Evolutionary conservation across 1,139 yeast genomes (phyloP).

Genomic region (Suhomyces bribrorum): DNA sequence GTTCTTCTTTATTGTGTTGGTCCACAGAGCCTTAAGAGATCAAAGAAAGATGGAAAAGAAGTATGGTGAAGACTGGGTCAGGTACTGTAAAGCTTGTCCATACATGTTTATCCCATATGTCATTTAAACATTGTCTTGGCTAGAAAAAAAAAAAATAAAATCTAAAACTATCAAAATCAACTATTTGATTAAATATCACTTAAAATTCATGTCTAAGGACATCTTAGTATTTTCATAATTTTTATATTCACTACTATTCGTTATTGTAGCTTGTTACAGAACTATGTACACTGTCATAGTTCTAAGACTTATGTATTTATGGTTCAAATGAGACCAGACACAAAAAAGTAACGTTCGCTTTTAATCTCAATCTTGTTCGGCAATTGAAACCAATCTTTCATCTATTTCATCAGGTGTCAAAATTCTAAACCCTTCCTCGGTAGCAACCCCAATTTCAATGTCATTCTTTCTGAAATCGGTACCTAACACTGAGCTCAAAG

Average conservation of each 20-base stretch:
- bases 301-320: too few relatives aligned
- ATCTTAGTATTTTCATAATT: too few relatives aligned
- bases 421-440: slow-evolving; percentile 65
- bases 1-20: slow-evolving; percentile 81
- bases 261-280: too few relatives aligned
- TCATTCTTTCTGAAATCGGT: slow-evolving; percentile 94
- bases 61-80: slow-evolving; percentile 93
- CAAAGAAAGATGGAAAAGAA: slow-evolving; percentile 77
- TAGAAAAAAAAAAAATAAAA: too few relatives aligned
- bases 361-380: slow-evolving; percentile 77
- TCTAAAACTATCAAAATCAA: background rate
- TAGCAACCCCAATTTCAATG: slow-evolving; percentile 89
- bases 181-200: background rate
- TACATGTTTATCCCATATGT: slow-evolving; percentile 88
- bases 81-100: slow-evolving; percentile 84
- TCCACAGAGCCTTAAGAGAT: slow-evolving; percentile 89
- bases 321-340: too few relatives aligned
- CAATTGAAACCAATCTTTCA: slow-evolving; percentile 88
- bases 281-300: too few relatives aligned
- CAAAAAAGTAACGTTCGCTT: too few relatives aligned
- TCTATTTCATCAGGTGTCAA: slow-evolving; percentile 87
- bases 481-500: slow-evolving; percentile 82
- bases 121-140: too few relatives aligned
- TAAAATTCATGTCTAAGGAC: background rate
- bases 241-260: too few relatives aligned